Base-by-base conservation (phyloP, 192 early-diverging fungal species). In the Neocallimastix lanati region DNA sequence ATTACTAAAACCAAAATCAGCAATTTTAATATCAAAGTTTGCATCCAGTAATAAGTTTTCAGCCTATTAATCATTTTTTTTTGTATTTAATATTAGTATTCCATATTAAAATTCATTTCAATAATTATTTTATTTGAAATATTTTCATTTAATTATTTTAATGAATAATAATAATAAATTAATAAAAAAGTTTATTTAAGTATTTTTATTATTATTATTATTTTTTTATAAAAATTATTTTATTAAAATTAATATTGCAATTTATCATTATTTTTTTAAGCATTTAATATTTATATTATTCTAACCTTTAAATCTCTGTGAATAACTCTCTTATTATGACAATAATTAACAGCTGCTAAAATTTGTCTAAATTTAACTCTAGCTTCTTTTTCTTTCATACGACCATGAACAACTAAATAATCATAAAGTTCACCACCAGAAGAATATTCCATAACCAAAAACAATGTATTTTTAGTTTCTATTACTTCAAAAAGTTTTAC, bases 401-500 rank as follows among this genome's bases (percentile, higher is more conserved):
- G 84, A 67, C 92, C 90, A 82, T 97, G 93, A 50, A 90, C 93
- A 29, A 96, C 94, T 33, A 98, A 90, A 85, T 94, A 95, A 78
- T 99, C 95, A 85, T 95, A 99, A 76, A 99, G 89, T 81, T 99
- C 97, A 77, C 97, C 96, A 76, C 95, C 94, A 21, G 93, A 88
- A 78, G 94, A 94, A 82, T 94, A 91, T 84, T 99, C 97, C 96
- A 99, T 97, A 35, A 98, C 91, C 81, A 99, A 88, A 84, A 94
- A 97, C n/a, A 99, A 89, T 80, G 93, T 93, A 76, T 91, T 85
- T 77, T 93, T 90, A 30, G 94, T 94, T 89, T 98, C 94, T 79
- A 98, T 92, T 81, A 96, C 94, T 80, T 93, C 92, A 83, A 93
- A 90, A 28, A 99, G 88, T 38, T 92, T 92, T 29, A 96, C 89